Evolutionary conservation across 108 stramenopile genomes (phyloP), one percentile per base, ranked within the genome.

Genomic region (Seminavis robusta): DNA sequence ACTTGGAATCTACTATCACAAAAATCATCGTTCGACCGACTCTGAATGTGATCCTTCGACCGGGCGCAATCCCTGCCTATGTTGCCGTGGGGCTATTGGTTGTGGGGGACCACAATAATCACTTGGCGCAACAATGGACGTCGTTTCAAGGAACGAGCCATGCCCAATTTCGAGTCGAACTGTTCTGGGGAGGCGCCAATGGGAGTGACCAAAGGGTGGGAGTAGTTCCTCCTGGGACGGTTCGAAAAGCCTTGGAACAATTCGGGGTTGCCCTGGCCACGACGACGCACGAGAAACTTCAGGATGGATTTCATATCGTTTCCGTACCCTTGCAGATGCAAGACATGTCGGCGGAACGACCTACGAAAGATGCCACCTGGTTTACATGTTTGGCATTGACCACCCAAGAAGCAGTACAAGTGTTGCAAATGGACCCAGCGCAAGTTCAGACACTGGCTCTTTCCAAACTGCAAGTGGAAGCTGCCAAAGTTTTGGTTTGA

Each of bases 121-220:
- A n/a, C n/a, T n/a, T 36, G n/a, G 52, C 52, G 23, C 33, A 52
- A 24, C 52, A 52, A 31, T 52, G 52, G 52, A 29, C 30, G 3
- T 3, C 52, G 16, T 52, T 52, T 36, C 17, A 33, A 30, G 34
- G 17, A 17, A 27, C 10, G 17, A 8, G 13, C 8, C n/a, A n/a
- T n/a, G n/a, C n/a, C n/a, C n/a, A n/a, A n/a, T n/a, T n/a, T n/a
- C n/a, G n/a, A n/a, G 52, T 52, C 27, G 52, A 52, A 15, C 33
- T 52, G n/a, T 52, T 23, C 33, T 17, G 17, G n/a, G 52, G 52
- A 52, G 33, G 13, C 16, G 8, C 23, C 4, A 33, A 52, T 39
- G 52, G 52, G 34, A 40, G 33, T 21, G 52, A 52, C 33, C 33
- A 52, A 19, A 16, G 52, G n/a, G 23, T 52, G 17, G 52, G 17